phyloP scores from a whole-genome alignment of 441 rosid species.

The Theobroma grandiflorum region DNA sequence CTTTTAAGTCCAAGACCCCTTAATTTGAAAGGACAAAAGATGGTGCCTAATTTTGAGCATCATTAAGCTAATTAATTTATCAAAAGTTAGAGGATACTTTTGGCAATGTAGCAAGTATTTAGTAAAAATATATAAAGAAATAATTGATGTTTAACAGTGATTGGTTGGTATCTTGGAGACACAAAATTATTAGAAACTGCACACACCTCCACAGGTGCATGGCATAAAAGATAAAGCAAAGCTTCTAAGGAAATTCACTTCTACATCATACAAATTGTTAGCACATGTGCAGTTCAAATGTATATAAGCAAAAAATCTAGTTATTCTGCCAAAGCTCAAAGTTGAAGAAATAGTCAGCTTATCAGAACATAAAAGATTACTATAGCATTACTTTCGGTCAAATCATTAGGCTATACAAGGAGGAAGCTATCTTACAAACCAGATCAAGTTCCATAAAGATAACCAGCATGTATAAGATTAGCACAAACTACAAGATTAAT shows the following conservation, averaged over 20 bases:
- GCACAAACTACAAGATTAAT: background rate
- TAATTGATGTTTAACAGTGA: background rate
- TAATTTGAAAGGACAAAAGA: slow-evolving; percentile 1
- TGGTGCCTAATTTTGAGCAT: background rate
- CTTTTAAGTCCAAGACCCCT: background rate
- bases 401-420: background rate
- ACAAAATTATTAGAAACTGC: background rate
- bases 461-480: background rate
- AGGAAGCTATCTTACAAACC: background rate
- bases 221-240: background rate
- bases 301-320: background rate
- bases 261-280: background rate
- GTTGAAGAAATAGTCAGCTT: background rate
- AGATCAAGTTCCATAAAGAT: slow-evolving; percentile 7
- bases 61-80: background rate
- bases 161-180: background rate
- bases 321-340: background rate
- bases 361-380: background rate
- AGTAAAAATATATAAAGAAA: background rate
- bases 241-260: background rate
- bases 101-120: background rate
- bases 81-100: background rate
- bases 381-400: background rate
- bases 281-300: background rate
- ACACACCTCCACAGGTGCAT: background rate